These are phyloP conservation scores for Pelargonium citronellum DNA, from an alignment of 441 rosid genomes.

Conservation along the genomic window DNA sequence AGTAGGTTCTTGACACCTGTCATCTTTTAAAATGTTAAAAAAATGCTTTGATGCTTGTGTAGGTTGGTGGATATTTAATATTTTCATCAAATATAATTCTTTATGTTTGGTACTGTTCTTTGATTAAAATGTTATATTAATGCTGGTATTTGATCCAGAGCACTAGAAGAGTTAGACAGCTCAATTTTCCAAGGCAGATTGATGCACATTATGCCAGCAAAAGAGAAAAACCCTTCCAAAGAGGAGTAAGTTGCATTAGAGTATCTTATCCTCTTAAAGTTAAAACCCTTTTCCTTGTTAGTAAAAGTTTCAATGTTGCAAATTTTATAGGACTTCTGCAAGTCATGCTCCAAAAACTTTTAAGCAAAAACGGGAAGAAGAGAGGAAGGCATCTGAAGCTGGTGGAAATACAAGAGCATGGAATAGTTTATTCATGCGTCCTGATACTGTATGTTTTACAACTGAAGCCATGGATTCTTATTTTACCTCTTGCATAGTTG, in stretches of 20 bases:
- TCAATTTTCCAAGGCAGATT: slow-evolving; percentile 84
- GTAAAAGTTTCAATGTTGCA: slow-evolving; percentile 17
- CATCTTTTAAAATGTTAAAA: background rate
- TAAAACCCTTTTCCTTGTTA: slow-evolving; percentile 7
- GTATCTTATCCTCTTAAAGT: slow-evolving; percentile 3
- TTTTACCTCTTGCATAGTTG: background rate
- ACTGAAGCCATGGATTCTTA: background rate
- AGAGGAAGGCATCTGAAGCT: slow-evolving; percentile 82
- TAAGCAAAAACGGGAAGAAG: slow-evolving; percentile 71
- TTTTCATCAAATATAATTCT: background rate
- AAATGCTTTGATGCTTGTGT: background rate
- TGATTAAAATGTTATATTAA: slow-evolving; percentile 9
- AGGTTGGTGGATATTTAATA: background rate
- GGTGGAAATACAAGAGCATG: slow-evolving; percentile 82
- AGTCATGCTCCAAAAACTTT: slow-evolving; percentile 51
- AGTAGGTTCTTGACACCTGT: background rate
- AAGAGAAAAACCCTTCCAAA: slow-evolving; percentile 41
- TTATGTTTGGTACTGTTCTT: background rate
- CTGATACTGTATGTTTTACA: slow-evolving; percentile 60
- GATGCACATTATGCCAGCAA: slow-evolving; percentile 76
- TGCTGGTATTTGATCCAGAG: slow-evolving; percentile 46
- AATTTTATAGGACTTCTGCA: slow-evolving; percentile 28
- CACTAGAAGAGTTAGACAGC: slow-evolving; percentile 63
- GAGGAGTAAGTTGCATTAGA: slow-evolving; percentile 43
- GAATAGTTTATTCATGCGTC: slow-evolving; percentile 87